Base-by-base conservation (phyloP, 768 basidiomycete species). In the Kondoa subrosea region DNA sequence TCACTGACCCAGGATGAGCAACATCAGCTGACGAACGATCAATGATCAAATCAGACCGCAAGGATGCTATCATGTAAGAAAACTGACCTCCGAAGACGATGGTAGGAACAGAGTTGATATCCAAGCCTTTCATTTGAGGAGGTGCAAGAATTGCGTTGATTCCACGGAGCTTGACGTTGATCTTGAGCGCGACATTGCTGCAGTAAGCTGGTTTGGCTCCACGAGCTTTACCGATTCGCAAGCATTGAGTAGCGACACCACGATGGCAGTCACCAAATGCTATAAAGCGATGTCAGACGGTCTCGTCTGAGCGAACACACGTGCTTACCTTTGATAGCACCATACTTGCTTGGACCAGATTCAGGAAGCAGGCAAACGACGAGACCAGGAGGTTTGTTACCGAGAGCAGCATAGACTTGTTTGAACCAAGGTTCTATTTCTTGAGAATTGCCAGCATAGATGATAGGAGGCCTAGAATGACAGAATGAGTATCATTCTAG, bases 121-220 rank as follows among this genome's bases (percentile, higher is more conserved):
- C 29, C 14, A 64, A 15, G 29, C 16, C 33, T 8, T 32, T 32
- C 16, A n/a, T 12, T n/a, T 16, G 21, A 15, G 15, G 21, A 12
- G 64, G 56, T 3, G 34, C 34, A 14, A 65, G 25, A 14, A 25
- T 50, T 21, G 34, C 4, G 56, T 65, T 65, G 34, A 17, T 50
- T 2, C 64, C 64, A 40, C 64, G 33, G 29, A 65, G 64, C 33
- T 65, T 65, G 34, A 65, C 64, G 29, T 65, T 65, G 16, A 59
- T n/a, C 34, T 59, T 58, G 17, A 58, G 56, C 14, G 58, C 61
- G 27, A 63, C 61, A 33, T 63, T 63, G 3, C 3, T 8, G 29
- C 27, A 30, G 30, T 63, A 63, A n/a, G 61, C 61, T 21, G 61
- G 27, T 33, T 63, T 63, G 27, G n/a, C 61, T 3, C 3, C n/a